Conservation (phyloP, 2,329 filamentous ascomycete species). For the Diaporthe helianthi region DNA sequence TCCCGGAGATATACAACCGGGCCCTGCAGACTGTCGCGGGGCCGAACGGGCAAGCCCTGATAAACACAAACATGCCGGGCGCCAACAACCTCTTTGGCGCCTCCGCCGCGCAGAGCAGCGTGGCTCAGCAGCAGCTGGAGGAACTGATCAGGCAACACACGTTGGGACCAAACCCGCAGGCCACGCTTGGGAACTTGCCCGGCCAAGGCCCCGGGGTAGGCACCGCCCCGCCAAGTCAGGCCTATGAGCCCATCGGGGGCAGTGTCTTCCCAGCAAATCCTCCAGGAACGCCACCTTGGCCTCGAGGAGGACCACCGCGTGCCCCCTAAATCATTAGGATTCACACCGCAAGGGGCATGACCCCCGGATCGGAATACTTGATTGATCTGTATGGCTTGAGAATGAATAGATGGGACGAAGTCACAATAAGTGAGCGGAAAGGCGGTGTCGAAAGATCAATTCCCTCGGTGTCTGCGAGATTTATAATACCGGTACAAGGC, state of each 20-base stretch:
- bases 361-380: too few relatives aligned
- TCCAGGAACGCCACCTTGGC: too few relatives aligned
- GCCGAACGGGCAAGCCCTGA: not conserved
- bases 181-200: not conserved
- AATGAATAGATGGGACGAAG: accelerated
- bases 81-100: slow-evolving; percentile 10
- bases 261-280: not conserved
- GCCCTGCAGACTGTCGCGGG: slow-evolving; percentile 17
- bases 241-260: slow-evolving; percentile 5
- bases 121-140: slow-evolving; percentile 20
- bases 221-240: not conserved
- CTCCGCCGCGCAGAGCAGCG: not conserved
- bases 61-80: slow-evolving; percentile 4
- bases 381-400: not conserved
- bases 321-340: not conserved
- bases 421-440: not conserved
- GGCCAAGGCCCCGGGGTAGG: not conserved
- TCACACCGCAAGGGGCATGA: not conserved
- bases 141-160: slow-evolving; percentile 15
- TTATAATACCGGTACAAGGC: not conserved
- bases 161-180: not conserved
- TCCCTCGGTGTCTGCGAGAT: not conserved
- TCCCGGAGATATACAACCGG: slow-evolving; percentile 11
- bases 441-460: not conserved
- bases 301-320: not conserved